phyloP scores from a whole-genome alignment of 352 stramenopile species.

The Blastocystis hominis region DNA sequence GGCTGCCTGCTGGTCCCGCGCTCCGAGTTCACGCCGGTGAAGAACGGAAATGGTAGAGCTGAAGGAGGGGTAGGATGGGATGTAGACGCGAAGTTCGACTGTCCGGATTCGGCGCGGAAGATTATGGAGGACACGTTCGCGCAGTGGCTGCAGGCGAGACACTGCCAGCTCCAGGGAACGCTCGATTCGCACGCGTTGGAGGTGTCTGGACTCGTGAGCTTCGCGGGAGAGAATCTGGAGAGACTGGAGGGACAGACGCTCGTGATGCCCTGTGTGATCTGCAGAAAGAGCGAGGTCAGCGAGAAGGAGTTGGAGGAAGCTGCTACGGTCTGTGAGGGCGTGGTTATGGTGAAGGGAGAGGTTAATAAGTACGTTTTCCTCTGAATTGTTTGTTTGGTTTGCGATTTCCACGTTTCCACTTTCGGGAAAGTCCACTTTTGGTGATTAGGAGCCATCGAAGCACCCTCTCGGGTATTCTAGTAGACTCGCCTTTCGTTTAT shows the following conservation, averaged over 20 bases:
- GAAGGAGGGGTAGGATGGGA: not conserved
- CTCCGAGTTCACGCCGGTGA: slow-evolving; percentile 72
- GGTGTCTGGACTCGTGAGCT: slow-evolving; percentile 71
- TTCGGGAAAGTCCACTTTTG: not conserved
- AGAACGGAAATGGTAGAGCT: slow-evolving; percentile 67
- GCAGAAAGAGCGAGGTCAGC: not conserved
- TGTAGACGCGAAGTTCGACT: slow-evolving; percentile 63
- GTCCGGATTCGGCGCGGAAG: slow-evolving; percentile 66
- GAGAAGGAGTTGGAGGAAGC: not conserved
- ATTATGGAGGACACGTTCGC: slow-evolving; percentile 68
- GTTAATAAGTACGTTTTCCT: slow-evolving; percentile 32
- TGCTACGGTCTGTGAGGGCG: not conserved
- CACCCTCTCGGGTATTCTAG: not conserved
- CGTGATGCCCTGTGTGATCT: not conserved
- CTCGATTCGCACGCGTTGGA: slow-evolving; percentile 62
- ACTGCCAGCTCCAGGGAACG: slow-evolving; percentile 58
- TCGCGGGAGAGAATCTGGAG: slow-evolving; percentile 69
- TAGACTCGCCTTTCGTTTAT: not conserved
- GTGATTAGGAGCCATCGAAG: not conserved
- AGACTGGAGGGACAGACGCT: slow-evolving; percentile 16
- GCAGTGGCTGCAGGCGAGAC: slow-evolving; percentile 65
- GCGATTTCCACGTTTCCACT: not conserved
- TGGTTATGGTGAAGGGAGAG: not conserved
- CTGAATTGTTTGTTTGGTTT: slow-evolving; percentile 13
- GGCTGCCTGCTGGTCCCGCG: slow-evolving; percentile 69